Percentiles rank a stretch among this genome's conserved stretches.
phyloP scores from a whole-genome alignment of 805 yeast species.

The Suhomyces vadensis region DNA sequence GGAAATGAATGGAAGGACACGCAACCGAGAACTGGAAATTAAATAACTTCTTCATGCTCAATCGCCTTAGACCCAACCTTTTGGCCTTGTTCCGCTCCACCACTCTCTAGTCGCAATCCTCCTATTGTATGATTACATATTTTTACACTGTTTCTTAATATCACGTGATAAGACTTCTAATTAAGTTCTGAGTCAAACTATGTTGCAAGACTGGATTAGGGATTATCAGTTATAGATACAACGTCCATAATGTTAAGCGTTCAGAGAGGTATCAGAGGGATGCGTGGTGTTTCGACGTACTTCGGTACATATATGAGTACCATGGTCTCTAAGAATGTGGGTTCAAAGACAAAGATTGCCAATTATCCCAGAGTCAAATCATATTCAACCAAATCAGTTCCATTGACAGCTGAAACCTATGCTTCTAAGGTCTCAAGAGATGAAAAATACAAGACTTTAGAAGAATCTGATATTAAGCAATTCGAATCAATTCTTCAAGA shows the following conservation, averaged over 20 bases:
- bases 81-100: background rate
- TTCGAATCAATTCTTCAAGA: conserved; percentile 62
- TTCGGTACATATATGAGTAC: background rate
- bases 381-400: conserved; percentile 36
- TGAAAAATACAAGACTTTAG: conserved; percentile 51
- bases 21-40: too few relatives aligned
- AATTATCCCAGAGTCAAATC: conserved; percentile 1
- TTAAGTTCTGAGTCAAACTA: background rate
- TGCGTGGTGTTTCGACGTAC: background rate
- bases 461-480: conserved; percentile 54
- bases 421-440: conserved; percentile 55
- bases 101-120: background rate
- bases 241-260: background rate
- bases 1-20: too few relatives aligned
- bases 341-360: background rate
- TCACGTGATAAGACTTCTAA: background rate
- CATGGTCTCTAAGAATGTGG: background rate
- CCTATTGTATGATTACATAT: background rate
- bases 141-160: too few relatives aligned
- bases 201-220: background rate
- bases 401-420: conserved; percentile 72
- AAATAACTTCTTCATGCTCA: too few relatives aligned
- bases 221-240: background rate
- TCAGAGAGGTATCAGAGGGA: background rate
- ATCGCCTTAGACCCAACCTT: too few relatives aligned